Percentiles rank a stretch among this genome's conserved stretches.
Evolutionary conservation across 352 stramenopile genomes (phyloP).

Genomic region (Globisporangium cederbergense): DNA sequence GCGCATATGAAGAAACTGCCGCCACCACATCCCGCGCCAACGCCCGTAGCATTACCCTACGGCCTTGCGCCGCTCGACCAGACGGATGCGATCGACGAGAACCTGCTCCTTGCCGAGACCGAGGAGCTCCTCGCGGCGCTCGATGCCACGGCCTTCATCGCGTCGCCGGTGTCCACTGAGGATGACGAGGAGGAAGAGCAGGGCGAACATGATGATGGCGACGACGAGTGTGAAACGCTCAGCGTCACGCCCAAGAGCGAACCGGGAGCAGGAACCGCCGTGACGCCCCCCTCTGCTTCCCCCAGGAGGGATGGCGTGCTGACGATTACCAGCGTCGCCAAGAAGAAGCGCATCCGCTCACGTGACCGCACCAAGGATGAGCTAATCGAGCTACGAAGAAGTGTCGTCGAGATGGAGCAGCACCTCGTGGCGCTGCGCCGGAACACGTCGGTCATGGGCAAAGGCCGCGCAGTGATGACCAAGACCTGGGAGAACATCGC

Average conservation of each 20-base stretch:
- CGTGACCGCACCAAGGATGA: constrained; percentile 16
- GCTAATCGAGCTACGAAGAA: constrained; percentile 11
- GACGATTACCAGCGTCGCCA: not conserved
- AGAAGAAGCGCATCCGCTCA: constrained; percentile 18
- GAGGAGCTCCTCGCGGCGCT: constrained; percentile 19
- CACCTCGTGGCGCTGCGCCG: constrained; percentile 12
- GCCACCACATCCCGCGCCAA: not conserved
- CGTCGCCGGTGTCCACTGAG: constrained; percentile 13
- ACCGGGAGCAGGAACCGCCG: not conserved
- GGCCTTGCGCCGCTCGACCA: not conserved
- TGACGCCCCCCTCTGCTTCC: not conserved
- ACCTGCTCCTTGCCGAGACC: constrained; percentile 17
- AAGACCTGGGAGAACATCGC: constrained; percentile 17
- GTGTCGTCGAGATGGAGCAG: constrained; percentile 13
- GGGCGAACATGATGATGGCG: not conserved
- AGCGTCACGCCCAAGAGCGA: not conserved
- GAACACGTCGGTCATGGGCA: constrained; percentile 15
- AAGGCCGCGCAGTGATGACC: constrained; percentile 3
- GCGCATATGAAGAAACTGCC: not conserved
- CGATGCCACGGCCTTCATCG: constrained; percentile 18
- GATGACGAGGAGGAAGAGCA: constrained; percentile 12
- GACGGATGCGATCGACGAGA: constrained; percentile 15
- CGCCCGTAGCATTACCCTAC: not conserved
- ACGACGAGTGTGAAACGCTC: not conserved
- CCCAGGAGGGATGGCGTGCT: not conserved